Percentiles rank a stretch among this genome's conserved stretches.
Conservation (phyloP, 345 rosid genomes). For the Eucalyptus virginea region DNA sequence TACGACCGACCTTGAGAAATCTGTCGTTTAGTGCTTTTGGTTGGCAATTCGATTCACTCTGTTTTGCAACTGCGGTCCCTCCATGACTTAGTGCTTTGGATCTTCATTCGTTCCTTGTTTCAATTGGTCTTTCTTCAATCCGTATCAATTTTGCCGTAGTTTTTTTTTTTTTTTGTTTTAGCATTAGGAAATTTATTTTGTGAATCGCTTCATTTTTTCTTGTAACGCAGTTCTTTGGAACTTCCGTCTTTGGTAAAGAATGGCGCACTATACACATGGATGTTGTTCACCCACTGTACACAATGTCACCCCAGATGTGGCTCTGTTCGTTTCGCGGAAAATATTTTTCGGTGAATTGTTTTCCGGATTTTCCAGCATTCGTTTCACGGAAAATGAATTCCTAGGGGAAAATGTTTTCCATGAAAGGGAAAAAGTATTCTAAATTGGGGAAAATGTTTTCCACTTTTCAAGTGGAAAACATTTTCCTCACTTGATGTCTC, state of each 20-base stretch:
- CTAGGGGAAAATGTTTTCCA: too few species aligned
- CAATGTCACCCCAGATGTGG: not conserved
- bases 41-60: not conserved
- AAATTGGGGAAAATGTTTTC: too few species aligned
- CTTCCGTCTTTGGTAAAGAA: not conserved
- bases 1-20: not conserved
- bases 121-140: not conserved
- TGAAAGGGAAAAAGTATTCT: too few species aligned
- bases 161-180: not conserved
- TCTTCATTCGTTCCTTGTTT: not conserved
- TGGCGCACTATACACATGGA: not conserved
- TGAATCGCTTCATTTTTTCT: not conserved
- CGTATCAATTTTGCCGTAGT: too few species aligned
- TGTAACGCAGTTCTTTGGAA: not conserved
- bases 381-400: too few species aligned
- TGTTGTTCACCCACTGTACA: not conserved
- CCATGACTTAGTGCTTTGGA: not conserved
- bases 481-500: too few species aligned
- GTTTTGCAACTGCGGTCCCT: not conserved
- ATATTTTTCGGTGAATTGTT: too few species aligned
- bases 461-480: too few species aligned
- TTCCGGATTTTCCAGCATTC: too few species aligned
- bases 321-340: too few species aligned
- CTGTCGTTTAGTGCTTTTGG: not conserved
- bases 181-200: not conserved